A percentile compares a stretch with the other conserved stretches of the same genome.
These are phyloP conservation scores for Nakazawaea populi DNA, from an alignment of 805 yeast species.

Conservation along the genomic window DNA sequence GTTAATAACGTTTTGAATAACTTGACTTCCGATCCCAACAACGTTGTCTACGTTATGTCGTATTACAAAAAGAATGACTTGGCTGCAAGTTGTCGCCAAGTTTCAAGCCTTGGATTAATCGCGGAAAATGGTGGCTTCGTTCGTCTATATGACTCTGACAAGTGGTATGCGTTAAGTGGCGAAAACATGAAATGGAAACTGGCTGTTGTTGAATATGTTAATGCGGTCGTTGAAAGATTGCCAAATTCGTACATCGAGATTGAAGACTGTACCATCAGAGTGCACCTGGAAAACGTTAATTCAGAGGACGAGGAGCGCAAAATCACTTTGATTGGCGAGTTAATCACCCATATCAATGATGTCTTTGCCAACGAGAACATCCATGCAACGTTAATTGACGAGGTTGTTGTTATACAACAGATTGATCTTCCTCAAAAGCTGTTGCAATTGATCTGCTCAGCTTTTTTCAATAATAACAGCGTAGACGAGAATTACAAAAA, in stretches of 20 bases:
- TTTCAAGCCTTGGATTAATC: constrained; percentile 69
- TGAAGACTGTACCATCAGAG: constrained; percentile 71
- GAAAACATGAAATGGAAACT: constrained; percentile 53
- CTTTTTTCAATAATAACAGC: constrained; percentile 21
- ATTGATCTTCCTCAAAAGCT: constrained; percentile 52
- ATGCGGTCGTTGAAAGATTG: constrained; percentile 63
- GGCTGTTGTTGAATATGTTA: constrained; percentile 47
- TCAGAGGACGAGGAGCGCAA: constrained; percentile 59
- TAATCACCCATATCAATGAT: constrained; percentile 79
- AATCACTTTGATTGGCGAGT: constrained; percentile 69
- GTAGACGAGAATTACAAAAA: constrained; percentile 3
- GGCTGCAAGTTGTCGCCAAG: constrained; percentile 61
- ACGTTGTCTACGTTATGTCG: constrained; percentile 68
- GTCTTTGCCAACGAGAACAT: constrained; percentile 56
- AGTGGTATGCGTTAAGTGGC: constrained; percentile 61
- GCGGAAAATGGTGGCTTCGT: constrained; percentile 90
- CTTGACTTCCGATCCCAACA: constrained; percentile 49
- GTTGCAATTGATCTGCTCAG: constrained; percentile 42
- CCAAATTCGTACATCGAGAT: constrained; percentile 72
- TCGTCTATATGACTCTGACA: constrained; percentile 40
- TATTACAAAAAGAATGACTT: constrained; percentile 58
- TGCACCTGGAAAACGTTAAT: constrained; percentile 67
- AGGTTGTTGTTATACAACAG: constrained; percentile 68
- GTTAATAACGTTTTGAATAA: constrained; percentile 53
- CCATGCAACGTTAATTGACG: constrained; percentile 72